phyloP scores from a whole-genome alignment of 495 filamentous ascomycete genomes.

The Neurospora sublineolata region DNA sequence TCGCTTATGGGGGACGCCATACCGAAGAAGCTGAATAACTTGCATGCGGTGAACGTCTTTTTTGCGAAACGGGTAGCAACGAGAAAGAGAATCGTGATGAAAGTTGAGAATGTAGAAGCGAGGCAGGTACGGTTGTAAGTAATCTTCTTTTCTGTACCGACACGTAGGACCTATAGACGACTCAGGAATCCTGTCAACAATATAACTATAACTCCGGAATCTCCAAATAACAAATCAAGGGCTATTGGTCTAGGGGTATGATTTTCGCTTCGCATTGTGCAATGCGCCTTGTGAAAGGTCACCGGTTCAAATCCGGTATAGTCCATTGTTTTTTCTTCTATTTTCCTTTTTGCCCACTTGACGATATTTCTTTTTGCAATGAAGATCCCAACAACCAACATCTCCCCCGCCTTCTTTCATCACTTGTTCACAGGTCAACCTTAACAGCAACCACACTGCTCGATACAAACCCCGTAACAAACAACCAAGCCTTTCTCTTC shows the following conservation, averaged over 20 bases:
- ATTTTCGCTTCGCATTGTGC: not conserved
- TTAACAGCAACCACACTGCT: slow-evolving; percentile 40
- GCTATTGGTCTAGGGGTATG: not conserved
- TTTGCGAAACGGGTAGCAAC: not conserved
- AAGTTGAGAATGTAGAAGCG: not conserved
- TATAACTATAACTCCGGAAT: no score
- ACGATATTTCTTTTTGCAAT: not conserved
- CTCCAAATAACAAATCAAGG: no score
- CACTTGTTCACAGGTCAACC: slow-evolving; percentile 33
- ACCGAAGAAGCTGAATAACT: not conserved
- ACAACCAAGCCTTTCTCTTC: slow-evolving; percentile 42
- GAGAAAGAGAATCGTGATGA: not conserved
- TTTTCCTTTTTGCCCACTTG: not conserved
- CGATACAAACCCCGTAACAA: slow-evolving; percentile 47
- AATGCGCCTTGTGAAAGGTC: not conserved
- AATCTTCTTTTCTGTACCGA: no score
- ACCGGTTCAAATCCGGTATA: not conserved
- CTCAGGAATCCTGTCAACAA: no score
- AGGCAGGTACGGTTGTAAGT: not conserved
- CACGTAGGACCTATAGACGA: no score
- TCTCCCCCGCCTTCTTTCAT: not conserved
- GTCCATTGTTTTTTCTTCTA: not conserved
- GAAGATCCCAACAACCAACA: not conserved
- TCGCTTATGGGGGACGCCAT: not conserved
- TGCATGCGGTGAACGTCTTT: not conserved